Percentiles rank a stretch among this genome's conserved stretches.
These are phyloP conservation scores for Cutaneotrichosporon dermatis DNA, from an alignment of 1,284 basidiomycete genomes.

Conservation along the genomic window DNA sequence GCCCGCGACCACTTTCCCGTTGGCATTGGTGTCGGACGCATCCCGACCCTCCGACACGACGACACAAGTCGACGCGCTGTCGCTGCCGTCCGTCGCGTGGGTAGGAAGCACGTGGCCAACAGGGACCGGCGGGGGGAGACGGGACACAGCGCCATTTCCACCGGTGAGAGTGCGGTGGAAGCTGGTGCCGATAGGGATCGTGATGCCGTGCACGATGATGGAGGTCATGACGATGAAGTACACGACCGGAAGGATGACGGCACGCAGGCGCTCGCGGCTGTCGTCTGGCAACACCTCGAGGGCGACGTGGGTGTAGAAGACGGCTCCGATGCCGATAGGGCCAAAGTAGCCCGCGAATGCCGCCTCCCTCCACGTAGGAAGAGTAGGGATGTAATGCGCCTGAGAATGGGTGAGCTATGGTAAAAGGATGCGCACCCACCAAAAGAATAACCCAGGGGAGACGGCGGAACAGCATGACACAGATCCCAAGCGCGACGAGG, in stretches of 20 bases:
- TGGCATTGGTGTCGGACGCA: not conserved
- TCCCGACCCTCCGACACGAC: not conserved
- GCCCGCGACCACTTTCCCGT: not conserved
- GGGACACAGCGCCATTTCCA: no score
- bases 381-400: conserved; percentile 37
- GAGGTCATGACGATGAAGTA: conserved; percentile 54
- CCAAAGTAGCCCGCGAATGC: conserved; percentile 49
- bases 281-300: conserved; percentile 48
- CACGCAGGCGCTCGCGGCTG: conserved; percentile 45
- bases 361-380: conserved; percentile 41
- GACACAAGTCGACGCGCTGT: no score
- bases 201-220: conserved; percentile 52
- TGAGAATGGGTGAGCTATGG: conserved; percentile 17
- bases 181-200: conserved; percentile 43
- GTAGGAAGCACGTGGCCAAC: no score
- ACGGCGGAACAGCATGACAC: conserved; percentile 70
- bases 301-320: conserved; percentile 54
- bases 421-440: no score
- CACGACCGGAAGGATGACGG: conserved; percentile 52
- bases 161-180: conserved; percentile 11
- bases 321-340: conserved; percentile 49
- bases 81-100: not conserved
- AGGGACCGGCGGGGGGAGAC: conserved; percentile 12
- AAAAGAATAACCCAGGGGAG: conserved; percentile 72
- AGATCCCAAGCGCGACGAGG: conserved; percentile 71